These are phyloP conservation scores for Colletotrichum sp. DNA, from an alignment of 2,329 filamentous ascomycete genomes.

Conservation along the genomic window DNA sequence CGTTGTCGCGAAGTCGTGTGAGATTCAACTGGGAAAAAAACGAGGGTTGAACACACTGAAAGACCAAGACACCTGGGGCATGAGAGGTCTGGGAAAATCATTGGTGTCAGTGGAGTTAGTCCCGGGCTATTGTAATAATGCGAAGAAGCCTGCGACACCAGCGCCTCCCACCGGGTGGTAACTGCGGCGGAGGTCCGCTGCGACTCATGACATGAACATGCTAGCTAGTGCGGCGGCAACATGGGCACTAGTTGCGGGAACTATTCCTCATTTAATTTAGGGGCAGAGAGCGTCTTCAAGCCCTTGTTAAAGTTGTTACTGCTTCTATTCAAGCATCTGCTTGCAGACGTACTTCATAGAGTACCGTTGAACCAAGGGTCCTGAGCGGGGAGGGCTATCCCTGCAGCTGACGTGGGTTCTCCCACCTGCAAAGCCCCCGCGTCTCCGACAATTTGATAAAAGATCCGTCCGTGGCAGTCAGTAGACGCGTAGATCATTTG, in stretches of 20 bases:
- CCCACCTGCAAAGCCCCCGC: background rate
- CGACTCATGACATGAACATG: background rate
- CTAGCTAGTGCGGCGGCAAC: background rate
- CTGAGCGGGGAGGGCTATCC: background rate
- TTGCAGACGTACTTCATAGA: background rate
- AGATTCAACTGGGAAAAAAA: background rate
- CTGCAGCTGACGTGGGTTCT: background rate
- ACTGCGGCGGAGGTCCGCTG: background rate
- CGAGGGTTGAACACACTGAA: background rate
- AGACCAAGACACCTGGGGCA: background rate
- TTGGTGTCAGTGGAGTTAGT: background rate
- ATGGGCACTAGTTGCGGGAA: background rate
- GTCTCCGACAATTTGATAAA: background rate
- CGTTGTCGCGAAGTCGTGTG: background rate
- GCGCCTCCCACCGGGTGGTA: background rate
- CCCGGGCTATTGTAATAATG: background rate
- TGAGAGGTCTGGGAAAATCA: background rate
- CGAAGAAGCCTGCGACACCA: background rate
- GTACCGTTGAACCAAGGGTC: background rate
- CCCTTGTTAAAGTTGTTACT: rapidly evolving
- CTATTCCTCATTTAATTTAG: background rate
- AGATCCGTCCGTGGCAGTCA: background rate
- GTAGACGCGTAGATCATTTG: background rate
- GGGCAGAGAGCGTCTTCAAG: background rate
- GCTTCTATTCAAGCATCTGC: rapidly evolving